Conservation (phyloP, 108 stramenopile species). For the Hondaea fermentalgiana region DNA sequence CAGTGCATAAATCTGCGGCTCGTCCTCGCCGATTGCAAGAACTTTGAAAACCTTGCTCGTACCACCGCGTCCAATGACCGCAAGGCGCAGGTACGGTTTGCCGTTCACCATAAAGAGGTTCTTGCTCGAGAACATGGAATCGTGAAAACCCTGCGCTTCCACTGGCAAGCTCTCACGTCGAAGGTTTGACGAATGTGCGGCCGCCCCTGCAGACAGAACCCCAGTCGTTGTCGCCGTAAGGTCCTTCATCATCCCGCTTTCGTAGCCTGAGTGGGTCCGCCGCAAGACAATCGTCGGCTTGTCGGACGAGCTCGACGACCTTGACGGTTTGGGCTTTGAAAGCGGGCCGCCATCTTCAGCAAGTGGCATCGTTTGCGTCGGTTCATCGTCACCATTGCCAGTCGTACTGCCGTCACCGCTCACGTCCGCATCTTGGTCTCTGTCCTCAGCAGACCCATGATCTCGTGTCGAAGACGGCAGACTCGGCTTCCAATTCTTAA, state of each 20-base stretch:
- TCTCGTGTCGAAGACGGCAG: neutral
- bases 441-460: neutral
- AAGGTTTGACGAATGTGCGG: neutral
- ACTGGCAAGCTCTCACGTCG: neutral
- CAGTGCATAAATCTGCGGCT: constrained; percentile 73
- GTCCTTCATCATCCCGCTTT: neutral
- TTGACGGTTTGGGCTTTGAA: neutral
- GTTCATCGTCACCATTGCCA: neutral
- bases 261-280: neutral
- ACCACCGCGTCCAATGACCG: constrained; percentile 88
- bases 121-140: constrained; percentile 59
- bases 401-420: too few species aligned
- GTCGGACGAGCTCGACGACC: neutral
- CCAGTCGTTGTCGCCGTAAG: neutral
- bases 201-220: neutral
- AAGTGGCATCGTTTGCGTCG: neutral
- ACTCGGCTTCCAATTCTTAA: neutral
- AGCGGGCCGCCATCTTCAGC: neutral
- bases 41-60: constrained; percentile 88
- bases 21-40: constrained; percentile 54
- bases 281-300: neutral
- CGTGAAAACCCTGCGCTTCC: neutral
- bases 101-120: constrained; percentile 74
- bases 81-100: constrained; percentile 72
- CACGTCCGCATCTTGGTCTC: neutral